Percentiles rank a stretch among this genome's conserved stretches.
Evolutionary conservation across 176 grass and related monocot genomes (phyloP).

Genomic region (Oryza nivara): DNA sequence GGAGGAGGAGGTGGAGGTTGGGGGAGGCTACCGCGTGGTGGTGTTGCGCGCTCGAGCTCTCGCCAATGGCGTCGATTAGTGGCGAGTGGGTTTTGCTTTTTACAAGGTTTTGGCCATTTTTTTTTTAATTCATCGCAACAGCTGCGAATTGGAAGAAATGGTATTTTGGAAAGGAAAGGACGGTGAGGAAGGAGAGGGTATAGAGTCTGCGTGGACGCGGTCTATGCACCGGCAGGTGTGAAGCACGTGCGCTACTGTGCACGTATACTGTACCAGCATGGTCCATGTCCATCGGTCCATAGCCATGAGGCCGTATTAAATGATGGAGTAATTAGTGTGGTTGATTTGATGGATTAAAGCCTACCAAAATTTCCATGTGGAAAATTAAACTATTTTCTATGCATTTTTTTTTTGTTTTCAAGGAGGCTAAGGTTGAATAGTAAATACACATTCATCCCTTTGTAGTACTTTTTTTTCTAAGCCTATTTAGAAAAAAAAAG

Average conservation of each 20-base stretch:
- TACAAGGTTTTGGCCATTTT: conserved; percentile 48
- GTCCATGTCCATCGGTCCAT: neutral
- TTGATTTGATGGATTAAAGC: neutral
- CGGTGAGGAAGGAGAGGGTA: neutral
- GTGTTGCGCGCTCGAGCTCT: conserved; percentile 26
- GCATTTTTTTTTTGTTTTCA: neutral
- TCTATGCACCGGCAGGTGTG: conserved; percentile 36
- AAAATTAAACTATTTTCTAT: neutral
- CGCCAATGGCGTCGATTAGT: conserved; percentile 59
- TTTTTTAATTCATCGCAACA: neutral
- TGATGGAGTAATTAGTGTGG: neutral
- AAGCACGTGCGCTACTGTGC: conserved; percentile 16
- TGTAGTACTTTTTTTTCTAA: no score
- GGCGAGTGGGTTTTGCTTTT: conserved; percentile 49
- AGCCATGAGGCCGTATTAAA: neutral
- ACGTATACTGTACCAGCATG: neutral
- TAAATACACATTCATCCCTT: neutral
- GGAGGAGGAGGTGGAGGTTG: neutral
- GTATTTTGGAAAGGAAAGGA: neutral
- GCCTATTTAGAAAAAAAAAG: no score
- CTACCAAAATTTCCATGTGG: neutral
- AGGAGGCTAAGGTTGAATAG: neutral
- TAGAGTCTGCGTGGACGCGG: neutral
- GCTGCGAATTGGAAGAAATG: conserved; percentile 7
- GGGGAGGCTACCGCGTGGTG: conserved; percentile 13